phyloP scores from a whole-genome alignment of 768 basidiomycete species.

The Pleurotus platypus region DNA sequence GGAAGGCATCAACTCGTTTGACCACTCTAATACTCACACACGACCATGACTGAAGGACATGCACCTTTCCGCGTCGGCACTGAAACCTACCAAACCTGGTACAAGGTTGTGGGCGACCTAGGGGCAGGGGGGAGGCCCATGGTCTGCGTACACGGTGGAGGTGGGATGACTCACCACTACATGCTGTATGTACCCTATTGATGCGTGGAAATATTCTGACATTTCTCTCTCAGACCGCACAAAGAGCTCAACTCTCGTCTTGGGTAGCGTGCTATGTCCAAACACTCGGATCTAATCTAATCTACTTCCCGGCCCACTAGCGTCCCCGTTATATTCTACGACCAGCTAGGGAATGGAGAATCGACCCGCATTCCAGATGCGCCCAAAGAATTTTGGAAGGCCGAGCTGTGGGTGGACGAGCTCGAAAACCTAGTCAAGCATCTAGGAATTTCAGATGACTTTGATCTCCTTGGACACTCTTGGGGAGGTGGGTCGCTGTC shows the following conservation, averaged over 20 bases:
- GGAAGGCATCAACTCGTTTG: too few relatives aligned
- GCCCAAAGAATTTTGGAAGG: constrained; percentile 35
- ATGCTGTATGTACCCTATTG: neutral
- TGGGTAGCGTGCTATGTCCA: neutral
- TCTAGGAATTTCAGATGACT: constrained; percentile 36
- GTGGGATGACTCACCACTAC: constrained; percentile 22
- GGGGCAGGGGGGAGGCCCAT: constrained; percentile 27
- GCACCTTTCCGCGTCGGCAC: constrained; percentile 4
- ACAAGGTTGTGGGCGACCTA: constrained; percentile 39
- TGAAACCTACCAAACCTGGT: constrained; percentile 37
- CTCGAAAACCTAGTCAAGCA: constrained; percentile 43
- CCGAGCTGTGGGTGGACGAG: constrained; percentile 51
- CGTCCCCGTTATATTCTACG: constrained; percentile 43
- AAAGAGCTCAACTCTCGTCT: neutral
- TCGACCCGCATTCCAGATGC: constrained; percentile 41
- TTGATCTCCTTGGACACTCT: constrained; percentile 49
- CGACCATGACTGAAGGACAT: neutral
- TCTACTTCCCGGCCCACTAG: neutral
- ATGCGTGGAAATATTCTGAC: too few relatives aligned
- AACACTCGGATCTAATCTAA: neutral
- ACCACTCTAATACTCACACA: too few relatives aligned
- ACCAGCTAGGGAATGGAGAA: constrained; percentile 43
- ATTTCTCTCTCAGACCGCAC: neutral
- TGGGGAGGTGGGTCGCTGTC: constrained; percentile 34
- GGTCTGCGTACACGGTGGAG: constrained; percentile 45